These are phyloP conservation scores for Glarea lozoyensis DNA, from an alignment of 495 filamentous ascomycete species.

Conservation along the genomic window DNA sequence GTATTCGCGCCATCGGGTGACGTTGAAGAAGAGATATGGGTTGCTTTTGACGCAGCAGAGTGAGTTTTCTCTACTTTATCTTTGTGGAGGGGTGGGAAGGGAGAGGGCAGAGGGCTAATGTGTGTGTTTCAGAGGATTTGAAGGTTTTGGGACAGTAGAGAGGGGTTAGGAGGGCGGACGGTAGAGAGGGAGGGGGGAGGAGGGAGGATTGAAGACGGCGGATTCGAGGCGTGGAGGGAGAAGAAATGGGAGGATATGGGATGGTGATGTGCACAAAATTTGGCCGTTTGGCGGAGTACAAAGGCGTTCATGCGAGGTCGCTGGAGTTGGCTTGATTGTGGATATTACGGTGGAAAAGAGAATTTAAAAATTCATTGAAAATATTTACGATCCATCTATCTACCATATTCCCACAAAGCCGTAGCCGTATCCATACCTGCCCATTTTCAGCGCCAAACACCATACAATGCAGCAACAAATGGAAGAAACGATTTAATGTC, in stretches of 20 bases:
- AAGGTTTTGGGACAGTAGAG: conserved; percentile 33
- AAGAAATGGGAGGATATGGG: neutral
- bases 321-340: too few species aligned
- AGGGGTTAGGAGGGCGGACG: too few species aligned
- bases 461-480: too few species aligned
- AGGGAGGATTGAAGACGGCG: neutral
- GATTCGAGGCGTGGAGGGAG: neutral
- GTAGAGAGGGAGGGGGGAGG: neutral
- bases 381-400: too few species aligned
- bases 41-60: conserved; percentile 79
- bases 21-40: conserved; percentile 84
- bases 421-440: too few species aligned
- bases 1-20: conserved; percentile 89
- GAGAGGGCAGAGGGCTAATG: too few species aligned
- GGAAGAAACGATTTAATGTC: conserved; percentile 20
- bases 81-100: too few species aligned
- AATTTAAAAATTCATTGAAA: too few species aligned
- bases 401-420: too few species aligned
- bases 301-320: too few species aligned
- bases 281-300: conserved; percentile 13
- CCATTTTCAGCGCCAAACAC: conserved; percentile 5
- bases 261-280: neutral
- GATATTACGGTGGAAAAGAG: too few species aligned
- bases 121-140: conserved; percentile 26
- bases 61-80: conserved; percentile 30